A percentile compares a stretch with the other conserved stretches of the same genome.
Evolutionary conservation across 2,329 filamentous ascomycete species (phyloP).

Genomic region (Alternaria sp.): DNA sequence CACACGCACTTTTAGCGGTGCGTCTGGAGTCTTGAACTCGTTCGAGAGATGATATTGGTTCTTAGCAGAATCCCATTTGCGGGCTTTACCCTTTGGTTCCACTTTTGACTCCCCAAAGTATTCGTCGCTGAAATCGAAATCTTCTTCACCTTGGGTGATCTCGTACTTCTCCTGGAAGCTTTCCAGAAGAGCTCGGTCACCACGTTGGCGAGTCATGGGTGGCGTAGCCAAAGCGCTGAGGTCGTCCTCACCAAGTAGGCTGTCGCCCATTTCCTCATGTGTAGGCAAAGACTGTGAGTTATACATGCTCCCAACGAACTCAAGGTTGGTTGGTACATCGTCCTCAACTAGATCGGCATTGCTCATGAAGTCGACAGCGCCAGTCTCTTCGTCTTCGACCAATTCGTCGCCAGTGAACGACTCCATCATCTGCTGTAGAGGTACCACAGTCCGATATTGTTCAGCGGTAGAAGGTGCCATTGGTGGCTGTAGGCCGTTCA

Average conservation of each 20-base stretch:
- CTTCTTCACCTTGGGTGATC: conserved; percentile 64
- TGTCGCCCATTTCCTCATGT: conserved; percentile 53
- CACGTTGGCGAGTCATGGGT: conserved; percentile 41
- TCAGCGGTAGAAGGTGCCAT: conserved; percentile 80
- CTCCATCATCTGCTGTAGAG: conserved; percentile 85
- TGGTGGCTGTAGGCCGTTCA: conserved; percentile 83
- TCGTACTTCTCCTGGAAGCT: conserved; percentile 64
- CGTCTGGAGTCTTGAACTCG: conserved; percentile 66
- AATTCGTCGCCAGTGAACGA: conserved; percentile 91
- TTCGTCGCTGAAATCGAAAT: conserved; percentile 78
- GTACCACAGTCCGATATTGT: conserved; percentile 88
- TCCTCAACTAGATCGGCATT: conserved; percentile 52
- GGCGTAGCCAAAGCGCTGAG: conserved; percentile 47
- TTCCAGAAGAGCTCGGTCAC: conserved; percentile 53
- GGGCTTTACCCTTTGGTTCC: conserved; percentile 70
- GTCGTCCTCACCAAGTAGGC: conserved; percentile 53
- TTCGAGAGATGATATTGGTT: conserved; percentile 77
- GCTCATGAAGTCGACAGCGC: conserved; percentile 52
- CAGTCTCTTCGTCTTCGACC: conserved; percentile 66
- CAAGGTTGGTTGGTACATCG: conserved; percentile 50
- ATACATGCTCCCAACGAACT: conserved; percentile 66
- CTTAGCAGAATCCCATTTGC: conserved; percentile 79
- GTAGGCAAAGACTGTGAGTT: conserved; percentile 53
- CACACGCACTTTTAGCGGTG: conserved; percentile 79
- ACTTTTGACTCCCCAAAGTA: conserved; percentile 72